Percentiles rank a stretch among this genome's conserved stretches.
phyloP scores from a whole-genome alignment of 2,329 filamentous ascomycete species.

The Hypoxylon sp. region DNA sequence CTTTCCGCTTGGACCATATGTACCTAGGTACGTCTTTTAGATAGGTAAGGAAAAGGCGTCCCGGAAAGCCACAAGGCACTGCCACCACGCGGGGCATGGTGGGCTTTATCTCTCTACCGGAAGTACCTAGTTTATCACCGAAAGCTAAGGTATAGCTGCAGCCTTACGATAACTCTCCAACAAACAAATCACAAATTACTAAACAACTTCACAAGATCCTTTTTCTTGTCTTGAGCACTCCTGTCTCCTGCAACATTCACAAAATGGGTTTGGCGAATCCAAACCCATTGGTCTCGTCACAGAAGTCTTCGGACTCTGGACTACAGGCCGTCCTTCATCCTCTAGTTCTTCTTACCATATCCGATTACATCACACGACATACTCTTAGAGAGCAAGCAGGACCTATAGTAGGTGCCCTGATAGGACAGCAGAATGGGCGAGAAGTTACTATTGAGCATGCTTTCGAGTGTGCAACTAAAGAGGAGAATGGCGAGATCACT shows the following conservation, averaged over 20 bases:
- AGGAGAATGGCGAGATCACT: constrained; percentile 69
- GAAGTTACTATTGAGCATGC: constrained; percentile 94
- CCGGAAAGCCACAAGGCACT: constrained; percentile 25
- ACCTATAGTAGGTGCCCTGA: constrained; percentile 86
- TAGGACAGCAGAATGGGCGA: constrained; percentile 92
- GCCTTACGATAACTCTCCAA: constrained; percentile 22
- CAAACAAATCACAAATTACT: constrained; percentile 29
- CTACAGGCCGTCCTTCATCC: constrained; percentile 90
- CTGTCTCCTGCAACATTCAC: constrained; percentile 6
- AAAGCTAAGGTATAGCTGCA: constrained; percentile 27
- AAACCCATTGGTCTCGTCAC: constrained; percentile 75
- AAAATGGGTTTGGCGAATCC: constrained; percentile 64
- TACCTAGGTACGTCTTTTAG: constrained; percentile 17
- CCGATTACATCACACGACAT: constrained; percentile 95
- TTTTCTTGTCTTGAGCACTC: constrained; percentile 1
- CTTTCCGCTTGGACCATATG: neutral
- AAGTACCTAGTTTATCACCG: neutral
- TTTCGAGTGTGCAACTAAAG: constrained; percentile 81
- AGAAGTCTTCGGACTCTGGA: constrained; percentile 79
- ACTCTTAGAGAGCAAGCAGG: constrained; percentile 81
- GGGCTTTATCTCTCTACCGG: neutral
- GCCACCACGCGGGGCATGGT: constrained; percentile 33
- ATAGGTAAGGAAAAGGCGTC: constrained; percentile 6
- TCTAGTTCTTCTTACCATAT: constrained; percentile 94
- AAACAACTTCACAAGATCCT: constrained; percentile 22